Percentiles rank a stretch among this genome's conserved stretches.
These are phyloP conservation scores for Leccinum arenicola DNA, from an alignment of 768 basidiomycete species.

Conservation along the genomic window DNA sequence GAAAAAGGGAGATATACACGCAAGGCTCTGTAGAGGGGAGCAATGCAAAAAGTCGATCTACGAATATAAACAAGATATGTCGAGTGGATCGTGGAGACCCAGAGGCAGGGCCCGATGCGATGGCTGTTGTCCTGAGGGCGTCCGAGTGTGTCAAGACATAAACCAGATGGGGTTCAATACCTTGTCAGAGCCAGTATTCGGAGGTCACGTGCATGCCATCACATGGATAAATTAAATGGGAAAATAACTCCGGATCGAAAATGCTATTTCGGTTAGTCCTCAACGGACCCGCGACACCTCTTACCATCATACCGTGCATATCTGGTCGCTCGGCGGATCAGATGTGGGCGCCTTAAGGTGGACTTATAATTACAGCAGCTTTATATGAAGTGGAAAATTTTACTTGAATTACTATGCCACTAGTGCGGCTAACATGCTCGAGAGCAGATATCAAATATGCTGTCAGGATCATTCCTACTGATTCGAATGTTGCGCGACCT, in stretches of 20 bases:
- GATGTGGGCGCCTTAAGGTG: neutral
- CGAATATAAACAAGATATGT: slow-evolving; percentile 25
- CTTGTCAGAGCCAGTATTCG: slow-evolving; percentile 12
- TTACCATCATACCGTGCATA: neutral
- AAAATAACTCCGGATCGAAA: slow-evolving; percentile 12
- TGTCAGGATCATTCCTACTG: too few relatives aligned
- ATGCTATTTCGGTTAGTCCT: neutral
- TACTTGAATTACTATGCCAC: neutral
- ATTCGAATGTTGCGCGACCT: too few relatives aligned
- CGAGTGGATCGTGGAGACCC: slow-evolving; percentile 10
- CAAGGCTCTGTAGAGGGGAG: slow-evolving; percentile 6
- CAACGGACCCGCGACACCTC: neutral
- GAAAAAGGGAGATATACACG: slow-evolving; percentile 15
- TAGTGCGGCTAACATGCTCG: neutral
- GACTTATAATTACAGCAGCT: neutral
- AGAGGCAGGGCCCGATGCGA: slow-evolving; percentile 7
- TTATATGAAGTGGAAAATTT: neutral
- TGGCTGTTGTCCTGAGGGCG: slow-evolving; percentile 7
- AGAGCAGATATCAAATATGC: too few relatives aligned
- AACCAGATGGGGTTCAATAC: slow-evolving; percentile 18
- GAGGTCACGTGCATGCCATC: slow-evolving; percentile 21
- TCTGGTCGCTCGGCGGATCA: neutral
- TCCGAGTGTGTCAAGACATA: slow-evolving; percentile 22
- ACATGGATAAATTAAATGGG: slow-evolving; percentile 9
- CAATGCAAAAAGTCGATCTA: slow-evolving; percentile 9